Base-by-base conservation (phyloP, 257 asterid species). In the Plantago elongata region DNA sequence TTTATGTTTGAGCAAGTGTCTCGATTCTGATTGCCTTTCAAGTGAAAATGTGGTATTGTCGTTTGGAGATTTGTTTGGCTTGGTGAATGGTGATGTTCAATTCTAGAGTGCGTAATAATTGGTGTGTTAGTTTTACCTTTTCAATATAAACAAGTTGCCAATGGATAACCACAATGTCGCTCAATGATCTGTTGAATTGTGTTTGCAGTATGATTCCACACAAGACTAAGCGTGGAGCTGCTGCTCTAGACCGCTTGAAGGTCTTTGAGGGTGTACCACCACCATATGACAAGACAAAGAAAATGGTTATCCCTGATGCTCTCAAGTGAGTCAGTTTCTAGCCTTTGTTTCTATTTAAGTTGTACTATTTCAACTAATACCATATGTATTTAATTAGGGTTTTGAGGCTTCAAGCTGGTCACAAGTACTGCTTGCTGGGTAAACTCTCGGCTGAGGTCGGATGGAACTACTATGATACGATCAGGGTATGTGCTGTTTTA, bases 381-480 rank as follows among this genome's bases (percentile, higher is more conserved):
- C 7, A 46, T 13, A 11, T 12, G 38, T 13, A 17, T 0, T 14
- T 67, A 17, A 64, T 18, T 67, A 87, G 95, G 95, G 96, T 90
- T 54, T 62, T 90, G 88, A 80, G 95, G 77, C 90, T 90, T 56
- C 95, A 90, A 76, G 88, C 89, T 29, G 93, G 95, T 15, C 95
- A 84, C 73, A 87, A 84, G 30, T 87, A 87, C 74, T 83, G 96
- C 60, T 60, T 88, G 67, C 66, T 90, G 82, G 98, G 98, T 43
- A 70, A 80, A 69, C 94, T 90, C 37, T 90, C 98, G 16, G 82
- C 96, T 0, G 96, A 90, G 72, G 95, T 90, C 42, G 98, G 98
- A 63, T 90, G 98, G 98, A 88, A 88, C 76, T 84, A 87, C 57
- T 88, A 82, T 51, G 95, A 90, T 60, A 90, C 89, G 11, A 85